Conservation (phyloP, 1,284 basidiomycete genomes). For the Rhodotorula sp. region DNA sequence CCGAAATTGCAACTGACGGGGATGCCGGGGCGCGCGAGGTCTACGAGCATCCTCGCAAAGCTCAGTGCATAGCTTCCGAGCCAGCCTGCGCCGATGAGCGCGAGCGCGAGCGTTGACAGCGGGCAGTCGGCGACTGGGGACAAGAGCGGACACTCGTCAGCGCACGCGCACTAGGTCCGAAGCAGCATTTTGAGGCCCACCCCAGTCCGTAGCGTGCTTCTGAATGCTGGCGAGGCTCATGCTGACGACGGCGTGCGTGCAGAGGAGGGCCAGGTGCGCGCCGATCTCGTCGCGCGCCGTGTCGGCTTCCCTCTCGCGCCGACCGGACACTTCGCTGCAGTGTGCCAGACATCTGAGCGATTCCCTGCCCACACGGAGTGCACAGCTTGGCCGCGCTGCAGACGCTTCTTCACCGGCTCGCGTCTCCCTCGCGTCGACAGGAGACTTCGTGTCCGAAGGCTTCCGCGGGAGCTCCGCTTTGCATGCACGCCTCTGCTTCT, state of each 20-base stretch:
- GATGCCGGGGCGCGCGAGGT: constrained; percentile 42
- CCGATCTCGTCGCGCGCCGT: neutral
- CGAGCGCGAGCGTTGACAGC: constrained; percentile 32
- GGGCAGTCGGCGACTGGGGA: constrained; percentile 31
- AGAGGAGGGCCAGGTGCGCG: neutral
- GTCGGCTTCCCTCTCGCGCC: no score
- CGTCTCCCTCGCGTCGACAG: no score
- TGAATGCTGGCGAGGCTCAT: constrained; percentile 6
- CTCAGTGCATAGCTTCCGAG: constrained; percentile 36
- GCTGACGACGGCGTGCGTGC: no score
- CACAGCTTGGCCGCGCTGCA: no score
- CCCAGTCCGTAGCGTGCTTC: constrained; percentile 6
- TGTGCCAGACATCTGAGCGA: no score
- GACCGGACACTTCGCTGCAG: no score
- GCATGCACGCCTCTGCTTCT: neutral
- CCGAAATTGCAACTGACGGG: constrained; percentile 20
- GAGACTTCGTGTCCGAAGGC: no score
- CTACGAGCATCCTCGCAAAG: constrained; percentile 41
- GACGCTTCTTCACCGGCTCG: no score
- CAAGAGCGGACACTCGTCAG: neutral
- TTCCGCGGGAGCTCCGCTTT: no score
- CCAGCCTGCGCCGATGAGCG: constrained; percentile 37
- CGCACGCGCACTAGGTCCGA: no score
- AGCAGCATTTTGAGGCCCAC: neutral
- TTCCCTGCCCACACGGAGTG: no score